These are phyloP conservation scores for grape (Vitis vinifera) DNA, from an alignment of 164 flowering plant species.

Conservation along the genomic window ASM3070453v1 NC_081821.1:7134001-7134500, in stretches of 20 bases:
- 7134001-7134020: slow-evolving; percentile 35
- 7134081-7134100: slow-evolving; percentile 52
- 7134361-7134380: slow-evolving; percentile 56
- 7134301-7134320: slow-evolving; percentile 36
- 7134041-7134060: slow-evolving; percentile 67
- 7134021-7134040: slow-evolving; percentile 64
- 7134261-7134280: slow-evolving; percentile 54
- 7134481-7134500: slow-evolving; percentile 42
- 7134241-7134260: slow-evolving; percentile 80
- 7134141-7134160: slow-evolving; percentile 71
- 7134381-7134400: slow-evolving; percentile 51
- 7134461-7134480: slow-evolving; percentile 52
- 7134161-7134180: slow-evolving; percentile 54
- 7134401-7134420: slow-evolving; percentile 55
- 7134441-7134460: slow-evolving; percentile 80
- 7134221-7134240: slow-evolving; percentile 52
- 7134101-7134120: slow-evolving; percentile 42
- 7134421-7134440: slow-evolving; percentile 64
- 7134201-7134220: slow-evolving; percentile 54
- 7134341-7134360: slow-evolving; percentile 74
- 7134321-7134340: slow-evolving; percentile 73
- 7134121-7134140: slow-evolving; percentile 70
- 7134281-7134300: slow-evolving; percentile 47
- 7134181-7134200: slow-evolving; percentile 51
- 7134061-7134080: slow-evolving; percentile 50